Evolutionary conservation across 441 rosid genomes (phyloP).

Genomic region (Adansonia grandidieri): DNA sequence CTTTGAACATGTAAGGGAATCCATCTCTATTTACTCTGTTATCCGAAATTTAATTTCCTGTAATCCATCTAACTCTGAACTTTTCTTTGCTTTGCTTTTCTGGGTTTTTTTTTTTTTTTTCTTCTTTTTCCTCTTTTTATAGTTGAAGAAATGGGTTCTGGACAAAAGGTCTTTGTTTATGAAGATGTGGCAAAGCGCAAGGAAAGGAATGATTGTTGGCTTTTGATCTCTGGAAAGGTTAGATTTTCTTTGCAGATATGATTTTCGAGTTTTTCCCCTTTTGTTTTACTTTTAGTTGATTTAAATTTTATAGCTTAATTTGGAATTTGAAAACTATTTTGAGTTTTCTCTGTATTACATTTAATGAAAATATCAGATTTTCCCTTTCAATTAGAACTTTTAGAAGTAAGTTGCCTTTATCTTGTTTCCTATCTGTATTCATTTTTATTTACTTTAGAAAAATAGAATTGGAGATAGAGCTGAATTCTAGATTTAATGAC

Average conservation of each 20-base stretch:
- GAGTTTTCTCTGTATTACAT: neutral
- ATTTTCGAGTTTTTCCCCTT: neutral
- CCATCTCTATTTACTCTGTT: neutral
- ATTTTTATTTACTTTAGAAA: neutral
- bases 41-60: neutral
- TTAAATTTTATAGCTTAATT: neutral
- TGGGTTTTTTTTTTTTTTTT: neutral
- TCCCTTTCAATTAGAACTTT: neutral
- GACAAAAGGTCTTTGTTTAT: slow-evolving; percentile 39
- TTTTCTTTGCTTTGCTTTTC: neutral
- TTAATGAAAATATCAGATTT: neutral
- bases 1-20: neutral
- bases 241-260: neutral
- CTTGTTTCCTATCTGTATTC: neutral
- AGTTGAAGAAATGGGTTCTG: slow-evolving; percentile 39
- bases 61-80: neutral
- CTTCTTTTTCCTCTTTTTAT: neutral
- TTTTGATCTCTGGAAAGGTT: slow-evolving; percentile 66
- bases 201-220: slow-evolving; percentile 58
- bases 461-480: neutral
- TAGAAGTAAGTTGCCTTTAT: neutral
- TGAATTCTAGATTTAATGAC: neutral
- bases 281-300: neutral
- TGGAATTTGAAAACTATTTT: neutral
- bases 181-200: slow-evolving; percentile 59